Conservation (phyloP, 805 yeast species). For the Hanseniaspora meyeri region DNA sequence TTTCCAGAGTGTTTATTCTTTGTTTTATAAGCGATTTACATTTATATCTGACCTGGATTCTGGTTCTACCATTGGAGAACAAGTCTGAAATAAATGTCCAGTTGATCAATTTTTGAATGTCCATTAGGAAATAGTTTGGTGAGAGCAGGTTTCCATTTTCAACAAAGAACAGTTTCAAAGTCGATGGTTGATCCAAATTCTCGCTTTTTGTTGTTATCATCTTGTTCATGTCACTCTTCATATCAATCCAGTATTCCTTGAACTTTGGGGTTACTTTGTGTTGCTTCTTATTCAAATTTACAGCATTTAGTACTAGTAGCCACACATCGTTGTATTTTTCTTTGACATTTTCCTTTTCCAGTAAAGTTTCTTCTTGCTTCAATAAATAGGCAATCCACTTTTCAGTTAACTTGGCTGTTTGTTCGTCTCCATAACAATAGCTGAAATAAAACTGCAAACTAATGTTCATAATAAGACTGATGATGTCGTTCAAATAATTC, state of each 20-base stretch:
- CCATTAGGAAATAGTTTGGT: not conserved
- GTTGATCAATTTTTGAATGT: constrained; percentile 42
- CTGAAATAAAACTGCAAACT: not conserved
- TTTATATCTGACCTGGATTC: constrained; percentile 91
- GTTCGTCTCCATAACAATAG: not conserved
- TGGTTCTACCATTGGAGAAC: constrained; percentile 77
- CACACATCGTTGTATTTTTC: not conserved
- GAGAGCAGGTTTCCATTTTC: not conserved
- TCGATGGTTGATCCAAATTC: not conserved
- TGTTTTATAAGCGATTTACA: constrained; percentile 74
- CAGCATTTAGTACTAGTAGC: not conserved
- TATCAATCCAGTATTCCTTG: not conserved
- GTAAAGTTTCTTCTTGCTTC: not conserved
- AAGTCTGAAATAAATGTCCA: constrained; percentile 87
- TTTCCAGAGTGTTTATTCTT: not conserved
- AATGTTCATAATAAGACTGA: constrained; percentile 31
- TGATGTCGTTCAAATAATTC: constrained; percentile 37
- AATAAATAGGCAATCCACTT: not conserved
- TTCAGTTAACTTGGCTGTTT: not conserved
- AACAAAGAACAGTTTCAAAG: not conserved
- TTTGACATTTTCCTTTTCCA: not conserved
- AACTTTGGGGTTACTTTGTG: not conserved
- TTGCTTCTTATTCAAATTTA: constrained; percentile 3
- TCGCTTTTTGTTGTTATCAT: not conserved
- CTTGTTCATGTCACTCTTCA: not conserved